A percentile compares a stretch with the other conserved stretches of the same genome.
Conservation (phyloP, 2,329 filamentous ascomycete species). For the Trichoderma sp. region DNA sequence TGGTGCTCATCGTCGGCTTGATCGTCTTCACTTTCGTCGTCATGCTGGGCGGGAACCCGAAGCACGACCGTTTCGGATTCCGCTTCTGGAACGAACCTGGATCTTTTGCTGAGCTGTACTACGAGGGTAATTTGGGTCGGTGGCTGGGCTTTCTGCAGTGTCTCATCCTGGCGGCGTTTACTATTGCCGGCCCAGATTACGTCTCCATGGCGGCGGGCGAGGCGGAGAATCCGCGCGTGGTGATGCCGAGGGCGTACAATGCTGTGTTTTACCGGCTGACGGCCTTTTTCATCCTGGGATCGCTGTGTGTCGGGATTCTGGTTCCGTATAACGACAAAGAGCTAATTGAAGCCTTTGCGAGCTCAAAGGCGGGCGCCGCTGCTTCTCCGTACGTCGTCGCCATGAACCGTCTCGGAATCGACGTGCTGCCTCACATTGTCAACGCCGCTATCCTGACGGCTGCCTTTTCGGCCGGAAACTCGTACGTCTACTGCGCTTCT, state of each 20-base stretch:
- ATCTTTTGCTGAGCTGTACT: conserved; percentile 65
- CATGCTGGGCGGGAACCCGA: conserved; percentile 79
- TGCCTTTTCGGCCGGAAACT: conserved; percentile 66
- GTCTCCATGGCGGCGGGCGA: conserved; percentile 68
- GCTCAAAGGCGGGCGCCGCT: conserved; percentile 62
- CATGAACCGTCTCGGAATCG: conserved; percentile 64
- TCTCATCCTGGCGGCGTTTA: conserved; percentile 67
- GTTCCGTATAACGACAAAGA: conserved; percentile 66
- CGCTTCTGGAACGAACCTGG: conserved; percentile 65
- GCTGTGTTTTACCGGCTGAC: conserved; percentile 77
- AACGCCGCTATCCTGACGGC: conserved; percentile 70
- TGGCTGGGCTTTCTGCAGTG: conserved; percentile 76
- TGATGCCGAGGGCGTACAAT: conserved; percentile 73
- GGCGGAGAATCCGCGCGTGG: conserved; percentile 64
- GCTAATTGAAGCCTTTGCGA: conserved; percentile 57
- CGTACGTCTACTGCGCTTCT: conserved; percentile 62
- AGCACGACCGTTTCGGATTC: conserved; percentile 70
- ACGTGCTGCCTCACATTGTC: conserved; percentile 65
- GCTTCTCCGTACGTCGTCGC: conserved; percentile 66
- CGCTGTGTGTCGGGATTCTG: conserved; percentile 68
- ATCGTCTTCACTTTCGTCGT: conserved; percentile 76
- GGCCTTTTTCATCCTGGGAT: conserved; percentile 71
- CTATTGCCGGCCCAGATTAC: conserved; percentile 66
- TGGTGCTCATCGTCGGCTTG: conserved; percentile 68
- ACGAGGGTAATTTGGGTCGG: conserved; percentile 62